These are phyloP conservation scores for Arthrobotrys conoides DNA, from an alignment of 2,329 filamentous ascomycete genomes.

Conservation along the genomic window DNA sequence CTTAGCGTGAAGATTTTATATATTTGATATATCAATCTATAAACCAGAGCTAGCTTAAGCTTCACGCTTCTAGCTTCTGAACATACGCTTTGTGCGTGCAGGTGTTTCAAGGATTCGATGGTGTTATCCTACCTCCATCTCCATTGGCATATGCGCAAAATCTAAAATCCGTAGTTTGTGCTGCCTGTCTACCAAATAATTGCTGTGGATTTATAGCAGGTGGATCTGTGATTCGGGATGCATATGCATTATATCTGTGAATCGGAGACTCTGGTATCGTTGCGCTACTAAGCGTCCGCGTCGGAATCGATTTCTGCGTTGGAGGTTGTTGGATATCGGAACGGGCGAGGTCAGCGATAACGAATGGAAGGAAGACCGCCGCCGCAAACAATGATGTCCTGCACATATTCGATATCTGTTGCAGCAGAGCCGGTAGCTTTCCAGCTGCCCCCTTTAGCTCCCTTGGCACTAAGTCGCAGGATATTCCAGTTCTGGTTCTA, in stretches of 20 bases:
- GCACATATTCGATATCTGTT: constrained; percentile 6
- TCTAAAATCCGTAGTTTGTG: constrained; percentile 12
- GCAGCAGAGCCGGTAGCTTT: background rate
- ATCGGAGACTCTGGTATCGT: constrained; percentile 5
- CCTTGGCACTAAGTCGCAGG: background rate
- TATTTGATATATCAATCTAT: too few species aligned
- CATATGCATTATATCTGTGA: constrained; percentile 24
- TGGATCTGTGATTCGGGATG: constrained; percentile 36
- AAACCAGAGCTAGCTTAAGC: too few species aligned
- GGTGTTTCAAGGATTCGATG: background rate
- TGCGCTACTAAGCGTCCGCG: background rate
- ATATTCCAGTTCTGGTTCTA: background rate
- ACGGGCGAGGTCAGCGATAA: constrained; percentile 18
- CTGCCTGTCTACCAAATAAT: constrained; percentile 23
- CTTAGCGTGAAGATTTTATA: background rate
- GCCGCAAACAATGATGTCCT: background rate
- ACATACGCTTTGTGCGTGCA: too few species aligned
- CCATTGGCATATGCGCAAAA: constrained; percentile 52
- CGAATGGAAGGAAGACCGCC: constrained; percentile 10
- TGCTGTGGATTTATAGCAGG: constrained; percentile 15
- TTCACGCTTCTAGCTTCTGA: background rate
- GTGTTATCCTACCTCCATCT: constrained; percentile 38
- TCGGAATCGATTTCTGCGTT: constrained; percentile 34
- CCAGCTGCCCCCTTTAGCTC: background rate
- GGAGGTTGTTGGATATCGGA: constrained; percentile 23